Percentiles rank a stretch among this genome's conserved stretches.
phyloP scores from a whole-genome alignment of 768 basidiomycete genomes.

The Trametes punicea region DNA sequence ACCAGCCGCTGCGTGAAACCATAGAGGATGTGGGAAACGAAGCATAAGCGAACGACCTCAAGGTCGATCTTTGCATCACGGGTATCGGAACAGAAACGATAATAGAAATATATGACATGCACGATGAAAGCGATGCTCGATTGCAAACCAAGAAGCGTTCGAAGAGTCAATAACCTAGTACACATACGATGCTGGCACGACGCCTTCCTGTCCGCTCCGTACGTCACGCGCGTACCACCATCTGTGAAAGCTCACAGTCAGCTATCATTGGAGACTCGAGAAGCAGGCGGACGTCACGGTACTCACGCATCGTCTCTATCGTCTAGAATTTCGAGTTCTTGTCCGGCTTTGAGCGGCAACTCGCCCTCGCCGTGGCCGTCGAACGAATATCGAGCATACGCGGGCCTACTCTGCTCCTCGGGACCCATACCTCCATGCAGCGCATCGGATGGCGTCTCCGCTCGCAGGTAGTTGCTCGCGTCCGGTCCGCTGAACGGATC shows the following conservation, averaged over 20 bases:
- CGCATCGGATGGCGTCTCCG: slow-evolving; percentile 79
- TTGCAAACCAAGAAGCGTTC: slow-evolving; percentile 18
- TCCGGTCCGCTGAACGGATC: slow-evolving; percentile 69
- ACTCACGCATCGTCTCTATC: slow-evolving; percentile 78
- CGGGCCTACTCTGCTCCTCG: slow-evolving; percentile 70
- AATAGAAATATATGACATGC: slow-evolving; percentile 21
- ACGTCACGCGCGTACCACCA: slow-evolving; percentile 95
- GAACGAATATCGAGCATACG: slow-evolving; percentile 81
- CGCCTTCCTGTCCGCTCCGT: slow-evolving; percentile 78
- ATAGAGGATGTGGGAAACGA: background rate
- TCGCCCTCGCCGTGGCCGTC: slow-evolving; percentile 79
- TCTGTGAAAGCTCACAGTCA: slow-evolving; percentile 38
- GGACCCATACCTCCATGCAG: slow-evolving; percentile 55
- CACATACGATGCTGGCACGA: slow-evolving; percentile 89
- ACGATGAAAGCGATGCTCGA: slow-evolving; percentile 26
- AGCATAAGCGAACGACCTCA: slow-evolving; percentile 33
- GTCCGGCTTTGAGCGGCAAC: slow-evolving; percentile 62
- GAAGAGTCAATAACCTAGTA: slow-evolving; percentile 46
- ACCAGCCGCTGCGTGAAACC: background rate
- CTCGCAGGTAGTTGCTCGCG: slow-evolving; percentile 71
- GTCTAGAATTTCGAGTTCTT: slow-evolving; percentile 73
- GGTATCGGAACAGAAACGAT: slow-evolving; percentile 31
- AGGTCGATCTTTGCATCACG: slow-evolving; percentile 39
- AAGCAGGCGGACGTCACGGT: background rate
- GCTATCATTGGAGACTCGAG: slow-evolving; percentile 1